Percentiles rank a stretch among this genome's conserved stretches.
Evolutionary conservation across 176 grass and related monocot genomes (phyloP).

Genomic region (Carex scoparia): DNA sequence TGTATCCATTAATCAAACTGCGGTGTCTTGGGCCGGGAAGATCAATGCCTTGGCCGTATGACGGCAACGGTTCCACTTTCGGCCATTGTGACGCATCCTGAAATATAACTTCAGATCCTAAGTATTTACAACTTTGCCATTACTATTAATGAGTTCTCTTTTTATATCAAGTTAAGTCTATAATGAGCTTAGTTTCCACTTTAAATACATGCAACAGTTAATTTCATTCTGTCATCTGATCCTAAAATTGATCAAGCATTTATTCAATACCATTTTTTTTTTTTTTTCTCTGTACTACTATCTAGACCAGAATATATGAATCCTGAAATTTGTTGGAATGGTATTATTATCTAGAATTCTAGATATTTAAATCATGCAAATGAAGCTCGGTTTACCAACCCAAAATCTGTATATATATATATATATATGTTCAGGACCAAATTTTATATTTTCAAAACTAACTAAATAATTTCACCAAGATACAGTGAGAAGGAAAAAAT

Average conservation of each 20-base stretch:
- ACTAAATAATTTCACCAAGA: not conserved
- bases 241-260: too few species aligned
- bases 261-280: too few species aligned
- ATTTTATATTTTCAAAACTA: not conserved
- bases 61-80: conserved; percentile 71
- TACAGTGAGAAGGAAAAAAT: conserved; percentile 11
- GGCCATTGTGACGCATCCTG: conserved; percentile 88
- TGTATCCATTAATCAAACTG: conserved; percentile 78
- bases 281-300: not conserved
- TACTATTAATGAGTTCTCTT: not conserved
- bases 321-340: not conserved
- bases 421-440: not conserved
- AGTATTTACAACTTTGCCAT: not conserved
- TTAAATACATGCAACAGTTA: too few species aligned
- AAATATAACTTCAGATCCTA: conserved; percentile 6
- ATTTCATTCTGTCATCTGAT: too few species aligned
- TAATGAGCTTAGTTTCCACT: too few species aligned
- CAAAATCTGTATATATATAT: not conserved
- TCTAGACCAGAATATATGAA: not conserved
- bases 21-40: conserved; percentile 64
- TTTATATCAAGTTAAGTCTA: not conserved
- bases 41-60: conserved; percentile 76
- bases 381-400: not conserved
- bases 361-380: not conserved
- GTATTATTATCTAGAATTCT: not conserved